A percentile compares a stretch with the other conserved stretches of the same genome.
Evolutionary conservation across 208 protist genomes (phyloP).

Genomic region (Trypanosomatidae sp.): DNA sequence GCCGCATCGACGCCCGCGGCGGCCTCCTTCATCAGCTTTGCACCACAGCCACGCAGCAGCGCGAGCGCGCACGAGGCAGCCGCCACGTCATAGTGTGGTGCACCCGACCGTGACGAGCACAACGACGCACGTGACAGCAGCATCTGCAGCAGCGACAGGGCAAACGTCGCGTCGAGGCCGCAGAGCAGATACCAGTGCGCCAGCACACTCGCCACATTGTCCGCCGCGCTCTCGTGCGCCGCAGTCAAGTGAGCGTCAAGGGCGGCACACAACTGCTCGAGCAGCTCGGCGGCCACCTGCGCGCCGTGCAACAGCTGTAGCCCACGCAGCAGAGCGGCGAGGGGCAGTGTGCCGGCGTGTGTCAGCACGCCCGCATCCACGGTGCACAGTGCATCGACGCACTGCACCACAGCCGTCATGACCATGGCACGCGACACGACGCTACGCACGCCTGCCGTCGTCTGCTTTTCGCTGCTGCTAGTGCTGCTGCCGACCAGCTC

Average conservation of each 20-base stretch:
- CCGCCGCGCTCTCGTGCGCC: slow-evolving; percentile 29
- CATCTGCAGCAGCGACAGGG: slow-evolving; percentile 31
- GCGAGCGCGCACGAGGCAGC: slow-evolving; percentile 41
- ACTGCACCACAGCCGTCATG: slow-evolving; percentile 23
- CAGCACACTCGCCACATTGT: slow-evolving; percentile 49
- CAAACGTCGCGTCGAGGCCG: slow-evolving; percentile 42
- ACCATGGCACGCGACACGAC: slow-evolving; percentile 38
- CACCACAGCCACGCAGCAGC: slow-evolving; percentile 60
- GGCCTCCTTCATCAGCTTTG: slow-evolving; percentile 68
- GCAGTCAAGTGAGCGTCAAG: slow-evolving; percentile 28
- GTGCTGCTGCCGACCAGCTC: slow-evolving; percentile 11
- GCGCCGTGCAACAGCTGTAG: slow-evolving; percentile 62
- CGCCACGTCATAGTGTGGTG: too few species aligned
- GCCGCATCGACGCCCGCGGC: slow-evolving; percentile 38
- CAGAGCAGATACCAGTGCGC: slow-evolving; percentile 61
- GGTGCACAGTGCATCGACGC: slow-evolving; percentile 43
- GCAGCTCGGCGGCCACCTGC: slow-evolving; percentile 45
- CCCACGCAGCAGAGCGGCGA: slow-evolving; percentile 60
- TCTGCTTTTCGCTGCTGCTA: neutral
- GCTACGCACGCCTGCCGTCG: neutral
- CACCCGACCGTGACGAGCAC: slow-evolving; percentile 2
- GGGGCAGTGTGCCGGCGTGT: slow-evolving; percentile 37
- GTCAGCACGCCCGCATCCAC: slow-evolving; percentile 40
- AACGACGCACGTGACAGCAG: slow-evolving; percentile 13
- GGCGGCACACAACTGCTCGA: slow-evolving; percentile 30